phyloP scores from a whole-genome alignment of 2,329 filamentous ascomycete species.

The Shiraia bambusicola region DNA sequence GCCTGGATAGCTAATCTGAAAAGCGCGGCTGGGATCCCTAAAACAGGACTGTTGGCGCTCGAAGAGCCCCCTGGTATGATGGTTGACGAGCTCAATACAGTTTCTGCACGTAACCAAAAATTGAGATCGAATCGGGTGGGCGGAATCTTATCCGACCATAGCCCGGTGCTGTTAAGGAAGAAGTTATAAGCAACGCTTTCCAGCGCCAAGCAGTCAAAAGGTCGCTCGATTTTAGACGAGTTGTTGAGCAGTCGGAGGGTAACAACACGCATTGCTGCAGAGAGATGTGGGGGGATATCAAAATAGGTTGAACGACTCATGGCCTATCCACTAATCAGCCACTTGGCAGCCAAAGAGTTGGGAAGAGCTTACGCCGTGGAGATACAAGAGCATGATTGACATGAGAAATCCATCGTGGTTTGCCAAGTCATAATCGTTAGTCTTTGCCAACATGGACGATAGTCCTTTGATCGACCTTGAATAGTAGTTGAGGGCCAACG shows the following conservation, averaged over 20 bases:
- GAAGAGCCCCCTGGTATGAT: slow-evolving; percentile 12
- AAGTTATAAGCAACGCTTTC: slow-evolving; percentile 22
- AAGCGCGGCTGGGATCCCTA: slow-evolving; percentile 14
- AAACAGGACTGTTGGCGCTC: slow-evolving; percentile 18
- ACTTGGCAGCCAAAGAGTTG: neutral
- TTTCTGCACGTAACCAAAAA: slow-evolving; percentile 17
- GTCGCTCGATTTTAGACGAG: slow-evolving; percentile 2
- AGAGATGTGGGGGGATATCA: slow-evolving; percentile 16
- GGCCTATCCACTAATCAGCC: slow-evolving; percentile 5
- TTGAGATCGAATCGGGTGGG: slow-evolving; percentile 11
- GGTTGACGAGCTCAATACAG: slow-evolving; percentile 6
- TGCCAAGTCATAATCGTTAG: slow-evolving; percentile 3
- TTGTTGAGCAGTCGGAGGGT: slow-evolving; percentile 10
- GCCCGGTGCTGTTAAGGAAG: slow-evolving; percentile 16
- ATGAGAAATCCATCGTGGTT: slow-evolving; percentile 13
- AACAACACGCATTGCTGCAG: slow-evolving; percentile 13
- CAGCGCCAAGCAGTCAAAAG: slow-evolving; percentile 18
- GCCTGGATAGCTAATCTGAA: slow-evolving; percentile 15
- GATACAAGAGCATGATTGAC: slow-evolving; percentile 17
- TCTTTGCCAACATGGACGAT: slow-evolving; percentile 2
- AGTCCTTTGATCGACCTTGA: slow-evolving; percentile 14
- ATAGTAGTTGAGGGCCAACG: slow-evolving; percentile 13
- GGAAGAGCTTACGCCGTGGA: slow-evolving; percentile 12
- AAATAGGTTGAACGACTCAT: slow-evolving; percentile 12
- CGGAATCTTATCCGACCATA: slow-evolving; percentile 15